Evolutionary conservation across 495 filamentous ascomycete species (phyloP).

Genomic region (Xylaria palmicola): DNA sequence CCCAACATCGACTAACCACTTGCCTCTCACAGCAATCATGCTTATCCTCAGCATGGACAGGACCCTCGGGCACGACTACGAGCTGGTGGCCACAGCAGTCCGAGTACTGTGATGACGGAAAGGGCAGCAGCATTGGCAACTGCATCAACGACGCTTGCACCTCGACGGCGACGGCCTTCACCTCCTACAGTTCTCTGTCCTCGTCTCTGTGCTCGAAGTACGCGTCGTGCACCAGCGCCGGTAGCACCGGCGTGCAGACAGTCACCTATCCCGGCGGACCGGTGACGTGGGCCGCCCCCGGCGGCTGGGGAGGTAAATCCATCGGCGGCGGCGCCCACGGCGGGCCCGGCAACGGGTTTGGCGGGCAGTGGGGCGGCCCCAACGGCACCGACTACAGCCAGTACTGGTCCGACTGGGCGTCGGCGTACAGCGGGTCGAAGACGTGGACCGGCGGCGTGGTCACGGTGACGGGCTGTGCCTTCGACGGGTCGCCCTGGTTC

Average conservation of each 20-base stretch:
- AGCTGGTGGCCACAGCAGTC: slow-evolving; percentile 43
- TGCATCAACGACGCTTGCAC: slow-evolving; percentile 41
- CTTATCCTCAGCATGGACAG: slow-evolving; percentile 40
- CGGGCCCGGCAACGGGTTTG: slow-evolving; percentile 11
- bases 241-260: slow-evolving; percentile 42
- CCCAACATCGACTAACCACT: background rate
- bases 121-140: slow-evolving; percentile 32
- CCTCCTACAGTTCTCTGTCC: slow-evolving; percentile 41
- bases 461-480: slow-evolving; percentile 48
- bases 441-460: slow-evolving; percentile 47
- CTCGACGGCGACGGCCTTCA: slow-evolving; percentile 38
- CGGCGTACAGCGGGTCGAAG: slow-evolving; percentile 25
- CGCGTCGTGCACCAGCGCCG: slow-evolving; percentile 38
- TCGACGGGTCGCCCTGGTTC: slow-evolving; percentile 46
- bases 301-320: slow-evolving; percentile 21
- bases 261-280: slow-evolving; percentile 40
- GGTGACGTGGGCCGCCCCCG: slow-evolving; percentile 36
- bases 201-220: slow-evolving; percentile 40
- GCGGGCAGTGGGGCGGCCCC: slow-evolving; percentile 7
- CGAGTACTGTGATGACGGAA: slow-evolving; percentile 40
- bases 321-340: slow-evolving; percentile 8
- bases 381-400: slow-evolving; percentile 20
- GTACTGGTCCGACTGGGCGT: slow-evolving; percentile 35
- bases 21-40: slow-evolving; percentile 36
- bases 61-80: slow-evolving; percentile 23